Percentiles rank a stretch among this genome's conserved stretches.
These are phyloP conservation scores for Zalaria obscura DNA, from an alignment of 2,329 filamentous ascomycete species.

Conservation along the genomic window DNA sequence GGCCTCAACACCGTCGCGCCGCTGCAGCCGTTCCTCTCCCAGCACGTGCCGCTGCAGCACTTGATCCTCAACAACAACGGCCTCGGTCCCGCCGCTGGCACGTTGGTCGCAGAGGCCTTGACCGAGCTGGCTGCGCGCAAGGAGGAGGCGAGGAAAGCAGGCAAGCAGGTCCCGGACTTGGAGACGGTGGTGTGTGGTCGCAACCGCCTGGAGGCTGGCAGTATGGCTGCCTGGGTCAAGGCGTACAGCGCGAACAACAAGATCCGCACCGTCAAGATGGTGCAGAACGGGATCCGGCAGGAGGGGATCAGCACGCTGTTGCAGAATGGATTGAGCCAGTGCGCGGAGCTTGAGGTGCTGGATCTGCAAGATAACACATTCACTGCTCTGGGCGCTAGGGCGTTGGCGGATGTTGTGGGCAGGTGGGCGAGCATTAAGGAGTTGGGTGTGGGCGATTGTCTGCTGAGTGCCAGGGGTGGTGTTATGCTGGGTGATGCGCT, in stretches of 20 bases:
- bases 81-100: slow-evolving; percentile 80
- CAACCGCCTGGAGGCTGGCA: slow-evolving; percentile 89
- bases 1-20: slow-evolving; percentile 90
- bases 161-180: slow-evolving; percentile 60
- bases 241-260: slow-evolving; percentile 68
- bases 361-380: slow-evolving; percentile 98
- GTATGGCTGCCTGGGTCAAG: slow-evolving; percentile 89
- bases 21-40: slow-evolving; percentile 78
- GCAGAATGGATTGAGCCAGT: slow-evolving; percentile 60
- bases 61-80: slow-evolving; percentile 98
- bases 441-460: slow-evolving; percentile 77
- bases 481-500: slow-evolving; percentile 61
- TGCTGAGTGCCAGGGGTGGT: slow-evolving; percentile 66
- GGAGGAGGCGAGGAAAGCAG: slow-evolving; percentile 56
- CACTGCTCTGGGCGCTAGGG: slow-evolving; percentile 63
- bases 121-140: slow-evolving; percentile 74
- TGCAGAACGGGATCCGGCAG: slow-evolving; percentile 92
- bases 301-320: slow-evolving; percentile 79
- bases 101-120: slow-evolving; percentile 77
- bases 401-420: slow-evolving; percentile 59
- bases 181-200: slow-evolving; percentile 97
- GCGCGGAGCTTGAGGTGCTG: slow-evolving; percentile 55
- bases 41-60: slow-evolving; percentile 81
- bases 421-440: slow-evolving; percentile 67
- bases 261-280: slow-evolving; percentile 85